Conservation (phyloP, 108 stramenopile genomes). For the Discostella stelligeroides region DNA sequence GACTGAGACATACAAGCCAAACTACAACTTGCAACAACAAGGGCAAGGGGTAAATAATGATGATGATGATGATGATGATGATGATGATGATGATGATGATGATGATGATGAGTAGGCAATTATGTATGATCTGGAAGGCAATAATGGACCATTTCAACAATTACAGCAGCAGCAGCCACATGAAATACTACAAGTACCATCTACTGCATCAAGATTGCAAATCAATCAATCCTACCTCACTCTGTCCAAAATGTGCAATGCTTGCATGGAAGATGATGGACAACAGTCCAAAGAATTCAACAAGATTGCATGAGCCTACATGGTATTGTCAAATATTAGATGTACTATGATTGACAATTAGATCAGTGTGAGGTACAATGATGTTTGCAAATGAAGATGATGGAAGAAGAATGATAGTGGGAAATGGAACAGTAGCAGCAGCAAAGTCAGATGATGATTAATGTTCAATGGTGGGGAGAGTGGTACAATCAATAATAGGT, state of each 20-base stretch:
- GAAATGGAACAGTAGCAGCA: conserved; percentile 1
- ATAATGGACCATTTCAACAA: conserved; percentile 10
- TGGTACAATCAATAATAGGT: too few relatives aligned
- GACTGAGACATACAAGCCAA: too few relatives aligned
- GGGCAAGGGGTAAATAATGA: too few relatives aligned
- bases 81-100: too few relatives aligned
- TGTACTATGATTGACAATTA: conserved; percentile 25
- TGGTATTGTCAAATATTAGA: conserved; percentile 35
- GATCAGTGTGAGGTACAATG: conserved; percentile 4
- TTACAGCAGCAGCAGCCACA: too few relatives aligned
- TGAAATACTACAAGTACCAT: conserved; percentile 32
- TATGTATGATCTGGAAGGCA: neutral
- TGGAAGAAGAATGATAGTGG: conserved; percentile 15
- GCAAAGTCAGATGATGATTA: neutral
- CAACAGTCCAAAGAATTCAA: conserved; percentile 22
- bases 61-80: too few relatives aligned
- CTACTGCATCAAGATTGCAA: conserved; percentile 31
- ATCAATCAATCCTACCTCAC: conserved; percentile 26
- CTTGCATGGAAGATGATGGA: conserved; percentile 3
- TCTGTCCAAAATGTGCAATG: neutral
- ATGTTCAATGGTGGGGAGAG: neutral
- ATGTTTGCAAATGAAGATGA: conserved; percentile 15
- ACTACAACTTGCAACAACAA: too few relatives aligned
- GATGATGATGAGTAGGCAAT: neutral
- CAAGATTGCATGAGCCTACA: conserved; percentile 45